These are phyloP conservation scores for Hydnum rufescens DNA, from an alignment of 768 basidiomycete genomes.

Conservation along the genomic window DNA sequence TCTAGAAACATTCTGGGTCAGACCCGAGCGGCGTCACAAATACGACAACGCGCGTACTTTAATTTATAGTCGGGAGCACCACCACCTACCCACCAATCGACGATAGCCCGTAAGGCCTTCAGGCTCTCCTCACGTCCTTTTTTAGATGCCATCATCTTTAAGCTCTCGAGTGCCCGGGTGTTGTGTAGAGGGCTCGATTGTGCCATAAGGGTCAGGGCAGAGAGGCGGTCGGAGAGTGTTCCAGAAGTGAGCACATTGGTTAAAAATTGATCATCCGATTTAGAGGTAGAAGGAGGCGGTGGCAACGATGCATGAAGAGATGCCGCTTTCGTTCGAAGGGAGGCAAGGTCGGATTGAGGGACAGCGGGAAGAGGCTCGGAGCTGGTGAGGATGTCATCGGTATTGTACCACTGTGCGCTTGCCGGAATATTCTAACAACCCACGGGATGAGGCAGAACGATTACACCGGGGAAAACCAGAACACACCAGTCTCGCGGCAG, in stretches of 20 bases:
- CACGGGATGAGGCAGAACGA: too few relatives aligned
- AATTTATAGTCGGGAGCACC: conserved; percentile 78
- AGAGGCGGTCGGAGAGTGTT: conserved; percentile 79
- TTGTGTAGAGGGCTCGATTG: conserved; percentile 80
- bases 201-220: conserved; percentile 75
- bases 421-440: conserved; percentile 21
- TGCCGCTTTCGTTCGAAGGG: conserved; percentile 27
- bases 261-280: conserved; percentile 66
- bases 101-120: conserved; percentile 75
- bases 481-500: too few relatives aligned
- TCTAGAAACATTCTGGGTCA: conserved; percentile 22
- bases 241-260: conserved; percentile 70
- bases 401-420: conserved; percentile 35
- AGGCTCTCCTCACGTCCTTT: conserved; percentile 85
- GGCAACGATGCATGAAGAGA: conserved; percentile 23
- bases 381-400: conserved; percentile 22
- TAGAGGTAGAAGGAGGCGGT: conserved; percentile 18
- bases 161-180: conserved; percentile 50
- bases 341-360: conserved; percentile 22
- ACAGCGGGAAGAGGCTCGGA: conserved; percentile 9
- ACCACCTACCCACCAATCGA: conserved; percentile 96
- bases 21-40: background rate
- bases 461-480: too few relatives aligned
- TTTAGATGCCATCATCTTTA: conserved; percentile 65
- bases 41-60: conserved; percentile 30